These are phyloP conservation scores for Diaporthe humulicola DNA, from an alignment of 2,329 filamentous ascomycete genomes.

Conservation along the genomic window DNA sequence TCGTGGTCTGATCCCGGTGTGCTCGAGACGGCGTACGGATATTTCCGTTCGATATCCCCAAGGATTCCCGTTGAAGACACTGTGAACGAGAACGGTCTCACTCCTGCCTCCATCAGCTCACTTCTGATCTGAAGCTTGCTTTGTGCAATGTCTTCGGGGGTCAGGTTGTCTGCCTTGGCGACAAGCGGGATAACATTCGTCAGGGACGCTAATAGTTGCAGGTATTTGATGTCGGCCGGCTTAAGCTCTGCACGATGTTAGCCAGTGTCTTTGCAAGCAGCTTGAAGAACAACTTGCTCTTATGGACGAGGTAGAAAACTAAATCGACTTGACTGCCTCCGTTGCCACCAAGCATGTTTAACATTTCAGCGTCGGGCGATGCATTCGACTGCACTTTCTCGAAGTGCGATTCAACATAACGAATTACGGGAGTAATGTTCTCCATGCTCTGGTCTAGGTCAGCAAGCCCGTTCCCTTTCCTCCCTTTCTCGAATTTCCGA, in stretches of 20 bases:
- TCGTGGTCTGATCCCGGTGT: slow-evolving; percentile 79
- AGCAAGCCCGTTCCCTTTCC: not conserved
- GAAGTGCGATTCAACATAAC: slow-evolving; percentile 81
- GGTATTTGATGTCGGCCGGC: slow-evolving; percentile 77
- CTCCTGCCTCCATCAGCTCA: slow-evolving; percentile 67
- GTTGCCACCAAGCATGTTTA: slow-evolving; percentile 82
- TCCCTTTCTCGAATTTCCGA: not conserved
- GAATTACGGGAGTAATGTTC: slow-evolving; percentile 70
- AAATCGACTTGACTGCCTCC: slow-evolving; percentile 88
- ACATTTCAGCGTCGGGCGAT: slow-evolving; percentile 80
- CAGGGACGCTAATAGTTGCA: slow-evolving; percentile 76
- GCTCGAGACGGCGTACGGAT: slow-evolving; percentile 84
- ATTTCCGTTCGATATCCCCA: slow-evolving; percentile 48
- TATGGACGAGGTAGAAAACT: slow-evolving; percentile 84
- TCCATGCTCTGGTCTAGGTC: slow-evolving; percentile 60
- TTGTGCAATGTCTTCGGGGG: slow-evolving; percentile 65
- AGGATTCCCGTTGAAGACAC: slow-evolving; percentile 46
- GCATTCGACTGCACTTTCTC: slow-evolving; percentile 72
- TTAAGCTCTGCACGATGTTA: slow-evolving; percentile 63
- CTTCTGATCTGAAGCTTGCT: slow-evolving; percentile 72
- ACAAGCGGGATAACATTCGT: slow-evolving; percentile 91
- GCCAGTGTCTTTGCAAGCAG: not conserved
- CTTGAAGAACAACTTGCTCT: slow-evolving; percentile 64
- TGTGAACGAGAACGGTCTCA: slow-evolving; percentile 78
- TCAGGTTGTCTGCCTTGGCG: slow-evolving; percentile 80